phyloP scores from a whole-genome alignment of 2,329 filamentous ascomycete genomes.

The Paradendryphiella salina region DNA sequence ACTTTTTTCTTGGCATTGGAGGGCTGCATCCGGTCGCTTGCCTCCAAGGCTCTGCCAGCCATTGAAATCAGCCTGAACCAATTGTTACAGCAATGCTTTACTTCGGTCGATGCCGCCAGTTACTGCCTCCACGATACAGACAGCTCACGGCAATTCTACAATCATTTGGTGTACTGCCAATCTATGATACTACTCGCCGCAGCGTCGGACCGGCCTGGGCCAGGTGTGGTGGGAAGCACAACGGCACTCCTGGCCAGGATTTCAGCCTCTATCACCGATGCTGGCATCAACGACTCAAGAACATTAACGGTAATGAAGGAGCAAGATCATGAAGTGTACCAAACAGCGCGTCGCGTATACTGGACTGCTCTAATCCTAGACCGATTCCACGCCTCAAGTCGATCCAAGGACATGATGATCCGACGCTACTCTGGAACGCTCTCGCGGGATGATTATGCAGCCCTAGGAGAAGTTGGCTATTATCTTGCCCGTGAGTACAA shows the following conservation, averaged over 20 bases:
- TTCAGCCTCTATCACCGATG: constrained; percentile 36
- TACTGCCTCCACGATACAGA: constrained; percentile 35
- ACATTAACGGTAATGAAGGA: constrained; percentile 32
- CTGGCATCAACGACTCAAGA: constrained; percentile 40
- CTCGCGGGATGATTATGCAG: constrained; percentile 38
- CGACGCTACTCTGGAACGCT: constrained; percentile 37
- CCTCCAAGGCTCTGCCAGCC: constrained; percentile 33
- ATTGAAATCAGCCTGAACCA: constrained; percentile 33
- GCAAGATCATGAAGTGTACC: constrained; percentile 37
- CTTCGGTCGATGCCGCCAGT: constrained; percentile 37
- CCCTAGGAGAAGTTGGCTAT: constrained; percentile 41
- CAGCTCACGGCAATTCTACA: constrained; percentile 35
- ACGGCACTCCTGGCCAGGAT: constrained; percentile 40
- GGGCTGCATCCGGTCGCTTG: constrained; percentile 38
- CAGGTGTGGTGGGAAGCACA: constrained; percentile 31
- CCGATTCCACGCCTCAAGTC: constrained; percentile 43
- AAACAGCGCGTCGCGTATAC: constrained; percentile 41
- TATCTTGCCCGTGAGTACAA: constrained; percentile 43
- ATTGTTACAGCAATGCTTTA: constrained; percentile 36
- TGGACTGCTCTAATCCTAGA: constrained; percentile 46
- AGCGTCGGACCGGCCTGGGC: constrained; percentile 40
- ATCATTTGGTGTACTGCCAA: constrained; percentile 42
- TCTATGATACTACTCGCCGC: constrained; percentile 38
- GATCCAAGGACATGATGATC: constrained; percentile 40
- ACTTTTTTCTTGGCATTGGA: constrained; percentile 44